Evolutionary conservation across 768 basidiomycete species (phyloP), one percentile per base, ranked within the genome.

Genomic region (Termitomyces heimii): DNA sequence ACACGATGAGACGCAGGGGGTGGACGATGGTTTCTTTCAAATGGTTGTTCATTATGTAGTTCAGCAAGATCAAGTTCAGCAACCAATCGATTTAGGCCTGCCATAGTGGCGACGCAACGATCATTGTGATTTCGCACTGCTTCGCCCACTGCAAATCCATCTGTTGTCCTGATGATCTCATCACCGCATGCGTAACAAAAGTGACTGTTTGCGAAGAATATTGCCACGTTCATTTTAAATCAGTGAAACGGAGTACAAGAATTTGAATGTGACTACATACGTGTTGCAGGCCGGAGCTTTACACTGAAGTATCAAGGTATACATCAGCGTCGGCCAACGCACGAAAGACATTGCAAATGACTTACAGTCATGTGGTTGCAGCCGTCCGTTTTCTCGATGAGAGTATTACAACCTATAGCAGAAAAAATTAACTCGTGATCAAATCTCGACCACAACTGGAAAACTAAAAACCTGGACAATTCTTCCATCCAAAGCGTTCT

Each of bases 281-380:
- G 77, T 75, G 60, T 83, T 83, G 66, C 83, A 85, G n/a, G 77
- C 81, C 2, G 82, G 81, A 1, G 80, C 77, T 75, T 61, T 81
- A 84, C 83, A 84, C 55, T 28, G 58, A 26, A 28, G 22, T 18
- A 4, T 37, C 4, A 16, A 34, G 13, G 55, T 14, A 4, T 28
- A 39, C 47, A 20, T 10, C 18, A 42, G 20, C 16, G 7, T 40
- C 9, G 10, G 2, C 10, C 18, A 16, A 53, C 16, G 2, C 20
- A 7, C n/a, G n/a, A 13, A 40, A 29, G 14, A 10, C 7, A 4
- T 32, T 43, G 28, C 24, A 7, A 8, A 22, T 18, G 28, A 62
- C 82, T 70, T 31, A 82, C 83, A 58, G 75, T 73, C 78, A 85
- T 85, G 65, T 85, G 82, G 57, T 83, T 78, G 53, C 83, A 85